Evolutionary conservation across 345 rosid genomes (phyloP), one percentile per base, ranked within the genome.

Genomic region (Salix exigua): DNA sequence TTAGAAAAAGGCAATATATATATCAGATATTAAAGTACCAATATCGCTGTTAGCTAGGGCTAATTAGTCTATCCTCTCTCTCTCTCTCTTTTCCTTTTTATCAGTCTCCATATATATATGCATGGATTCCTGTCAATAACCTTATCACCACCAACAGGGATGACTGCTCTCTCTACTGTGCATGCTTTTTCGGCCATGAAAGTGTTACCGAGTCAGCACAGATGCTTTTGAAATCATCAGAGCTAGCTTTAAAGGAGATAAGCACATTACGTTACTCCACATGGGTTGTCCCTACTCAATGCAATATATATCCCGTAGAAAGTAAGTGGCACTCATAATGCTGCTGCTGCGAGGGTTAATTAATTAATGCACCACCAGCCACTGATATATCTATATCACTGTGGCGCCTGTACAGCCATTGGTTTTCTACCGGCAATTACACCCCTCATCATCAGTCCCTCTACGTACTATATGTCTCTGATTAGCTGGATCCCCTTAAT

Each of bases 231-330:
- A 74, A 60, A 58, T 73, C 68, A 73, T 68, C 53, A 64, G 16
- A 9, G 14, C 40, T 76, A 9, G 14, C 40, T 76, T 60, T 50
- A 11, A 67, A 58, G 21, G 26, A 60, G 48, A 68, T 72, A 68
- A 44, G 25, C 73, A 70, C 62, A 30, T 7, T 26, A 21, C 17
- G 46, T 74, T 31, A 18, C 48, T 67, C 81, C 86, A 83, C 81
- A 67, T 77, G 86, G 79, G 68, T 7, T 25, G 81, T 61, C 77
- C 79, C 86, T 74, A 67, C 77, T 50, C 46, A 2, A 2, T 35
- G 17, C 40, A 62, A 73, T 61, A 31, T 61, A 73, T 61, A 31
- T 61, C 44, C 25, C 25, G 7, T 23, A 25, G 17, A 71, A 70
- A 21, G 26, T 21, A 70, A 21, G 26, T 26, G 51, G 13, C 19